phyloP scores from a whole-genome alignment of 768 basidiomycete genomes.

The Suillus hirtellus region DNA sequence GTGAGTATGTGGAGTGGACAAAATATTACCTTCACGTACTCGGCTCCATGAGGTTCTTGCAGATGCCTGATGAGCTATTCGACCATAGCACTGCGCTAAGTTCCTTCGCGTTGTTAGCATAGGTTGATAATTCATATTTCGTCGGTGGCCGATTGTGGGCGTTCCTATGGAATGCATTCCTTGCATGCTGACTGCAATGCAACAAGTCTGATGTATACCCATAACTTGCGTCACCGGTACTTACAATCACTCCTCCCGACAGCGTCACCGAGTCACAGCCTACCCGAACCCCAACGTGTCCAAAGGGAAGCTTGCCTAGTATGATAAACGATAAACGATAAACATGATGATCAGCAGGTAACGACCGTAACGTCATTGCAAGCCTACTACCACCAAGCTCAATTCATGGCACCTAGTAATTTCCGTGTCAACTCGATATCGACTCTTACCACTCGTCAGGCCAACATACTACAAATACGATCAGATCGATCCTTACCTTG shows the following conservation, averaged over 20 bases:
- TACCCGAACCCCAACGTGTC: background rate
- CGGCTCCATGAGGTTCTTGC: background rate
- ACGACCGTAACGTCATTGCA: background rate
- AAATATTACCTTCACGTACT: background rate
- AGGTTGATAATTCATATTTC: background rate
- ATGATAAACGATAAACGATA: too few species aligned
- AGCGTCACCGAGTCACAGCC: background rate
- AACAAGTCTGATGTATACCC: background rate
- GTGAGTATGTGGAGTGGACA: background rate
- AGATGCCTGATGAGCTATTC: background rate
- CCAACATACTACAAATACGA: background rate
- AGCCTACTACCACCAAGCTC: background rate
- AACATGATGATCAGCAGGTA: background rate
- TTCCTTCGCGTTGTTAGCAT: background rate
- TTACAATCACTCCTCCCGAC: background rate
- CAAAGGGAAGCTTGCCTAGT: background rate
- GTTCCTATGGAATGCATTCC: background rate
- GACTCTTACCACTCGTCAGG: background rate
- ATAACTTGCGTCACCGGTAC: background rate
- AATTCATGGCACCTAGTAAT: background rate
- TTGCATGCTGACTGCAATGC: background rate
- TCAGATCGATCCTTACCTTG: background rate
- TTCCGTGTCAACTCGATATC: background rate
- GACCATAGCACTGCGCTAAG: background rate
- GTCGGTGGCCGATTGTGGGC: background rate